Evolutionary conservation across 2,329 filamentous ascomycete species (phyloP).

Genomic region (Colletotrichum australisinense): DNA sequence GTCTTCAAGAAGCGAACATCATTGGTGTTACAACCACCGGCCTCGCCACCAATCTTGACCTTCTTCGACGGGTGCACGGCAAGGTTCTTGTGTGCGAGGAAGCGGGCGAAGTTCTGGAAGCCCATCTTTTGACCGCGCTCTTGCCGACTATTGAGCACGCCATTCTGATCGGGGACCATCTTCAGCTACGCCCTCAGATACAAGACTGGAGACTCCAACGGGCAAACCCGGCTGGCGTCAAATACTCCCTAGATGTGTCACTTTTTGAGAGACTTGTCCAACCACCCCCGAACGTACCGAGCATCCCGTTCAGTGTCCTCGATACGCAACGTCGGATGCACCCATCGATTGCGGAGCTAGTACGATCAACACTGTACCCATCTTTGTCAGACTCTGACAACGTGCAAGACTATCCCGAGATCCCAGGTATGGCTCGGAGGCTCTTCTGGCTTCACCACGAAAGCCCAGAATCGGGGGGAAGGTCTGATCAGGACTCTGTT

Average conservation of each 20-base stretch:
- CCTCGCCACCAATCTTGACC: constrained; percentile 61
- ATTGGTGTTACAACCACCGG: constrained; percentile 72
- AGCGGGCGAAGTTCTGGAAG: constrained; percentile 75
- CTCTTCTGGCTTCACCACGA: constrained; percentile 74
- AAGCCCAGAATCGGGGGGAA: constrained; percentile 12
- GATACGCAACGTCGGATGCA: constrained; percentile 74
- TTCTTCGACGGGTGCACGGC: constrained; percentile 59
- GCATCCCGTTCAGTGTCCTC: constrained; percentile 52
- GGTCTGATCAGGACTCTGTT: constrained; percentile 41
- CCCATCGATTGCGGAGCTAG: constrained; percentile 68
- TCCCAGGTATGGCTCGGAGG: constrained; percentile 63
- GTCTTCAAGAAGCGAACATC: constrained; percentile 54
- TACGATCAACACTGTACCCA: constrained; percentile 69
- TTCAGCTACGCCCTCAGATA: constrained; percentile 70
- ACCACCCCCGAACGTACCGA: constrained; percentile 38
- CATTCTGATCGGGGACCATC: constrained; percentile 73
- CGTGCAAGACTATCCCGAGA: constrained; percentile 54
- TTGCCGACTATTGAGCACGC: constrained; percentile 70
- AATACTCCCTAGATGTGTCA: constrained; percentile 68
- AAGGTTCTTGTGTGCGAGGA: constrained; percentile 76
- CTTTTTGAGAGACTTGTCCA: constrained; percentile 69
- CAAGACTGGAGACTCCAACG: constrained; percentile 65
- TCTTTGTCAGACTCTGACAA: constrained; percentile 60
- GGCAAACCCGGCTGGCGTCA: constrained; percentile 57
- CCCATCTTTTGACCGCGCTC: constrained; percentile 69